Conservation (phyloP, 257 asterid species). For the Solanum virginianum region DNA sequence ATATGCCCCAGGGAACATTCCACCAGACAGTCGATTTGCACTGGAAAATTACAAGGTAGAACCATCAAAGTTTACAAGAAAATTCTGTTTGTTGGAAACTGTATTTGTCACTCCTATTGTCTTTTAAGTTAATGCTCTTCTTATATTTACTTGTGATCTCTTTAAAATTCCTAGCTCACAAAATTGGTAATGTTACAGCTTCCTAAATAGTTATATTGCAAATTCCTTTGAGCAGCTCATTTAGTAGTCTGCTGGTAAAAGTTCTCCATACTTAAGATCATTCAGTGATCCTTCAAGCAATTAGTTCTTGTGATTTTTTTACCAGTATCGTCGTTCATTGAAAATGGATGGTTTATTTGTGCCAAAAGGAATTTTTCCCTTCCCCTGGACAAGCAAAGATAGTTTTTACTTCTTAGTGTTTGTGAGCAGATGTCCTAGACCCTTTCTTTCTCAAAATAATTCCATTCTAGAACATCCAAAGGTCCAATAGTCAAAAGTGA, state of each 20-base stretch:
- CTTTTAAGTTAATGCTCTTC: neutral
- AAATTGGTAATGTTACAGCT: neutral
- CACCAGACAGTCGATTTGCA: constrained; percentile 81
- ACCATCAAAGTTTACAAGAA: neutral
- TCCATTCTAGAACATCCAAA: neutral
- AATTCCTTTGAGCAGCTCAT: neutral
- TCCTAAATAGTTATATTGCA: neutral
- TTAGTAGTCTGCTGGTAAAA: neutral
- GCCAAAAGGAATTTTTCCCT: neutral
- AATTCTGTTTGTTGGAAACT: neutral
- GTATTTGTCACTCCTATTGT: neutral
- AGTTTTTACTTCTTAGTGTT: neutral
- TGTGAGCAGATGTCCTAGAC: neutral
- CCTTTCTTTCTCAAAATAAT: neutral
- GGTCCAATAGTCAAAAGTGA: neutral
- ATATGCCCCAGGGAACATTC: constrained; percentile 52
- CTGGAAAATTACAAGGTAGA: constrained; percentile 91
- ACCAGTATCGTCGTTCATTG: neutral
- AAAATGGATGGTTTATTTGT: neutral
- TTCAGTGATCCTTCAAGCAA: neutral
- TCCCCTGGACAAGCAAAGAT: neutral
- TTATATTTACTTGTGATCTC: neutral
- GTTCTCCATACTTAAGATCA: neutral
- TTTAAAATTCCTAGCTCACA: neutral
- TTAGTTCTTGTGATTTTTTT: neutral